phyloP scores from a whole-genome alignment of 169 alveolate species.

The Plasmodium coatneyi region DNA sequence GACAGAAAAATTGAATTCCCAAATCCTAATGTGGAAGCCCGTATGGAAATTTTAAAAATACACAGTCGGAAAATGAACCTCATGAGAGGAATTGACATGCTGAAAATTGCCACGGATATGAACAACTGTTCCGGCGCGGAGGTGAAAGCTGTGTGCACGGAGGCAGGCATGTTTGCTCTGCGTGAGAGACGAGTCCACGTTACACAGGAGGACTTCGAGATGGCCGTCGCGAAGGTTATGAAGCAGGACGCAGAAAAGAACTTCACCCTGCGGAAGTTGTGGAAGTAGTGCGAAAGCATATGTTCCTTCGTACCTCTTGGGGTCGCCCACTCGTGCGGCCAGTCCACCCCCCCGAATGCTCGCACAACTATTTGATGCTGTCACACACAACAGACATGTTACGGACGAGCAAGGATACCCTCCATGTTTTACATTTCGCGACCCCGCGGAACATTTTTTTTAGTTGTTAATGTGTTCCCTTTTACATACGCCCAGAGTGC shows the following conservation, averaged over 20 bases:
- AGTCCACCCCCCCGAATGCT: neutral
- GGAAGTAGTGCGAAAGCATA: constrained; percentile 83
- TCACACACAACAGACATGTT: neutral
- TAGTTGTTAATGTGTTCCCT: neutral
- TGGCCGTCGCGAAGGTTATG: constrained; percentile 97
- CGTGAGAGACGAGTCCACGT: constrained; percentile 99
- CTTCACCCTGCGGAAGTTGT: constrained; percentile 90
- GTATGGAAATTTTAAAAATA: constrained; percentile 96
- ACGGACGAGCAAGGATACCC: neutral
- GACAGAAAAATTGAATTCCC: constrained; percentile 99
- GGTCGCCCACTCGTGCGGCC: neutral
- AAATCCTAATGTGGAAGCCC: constrained; percentile 92
- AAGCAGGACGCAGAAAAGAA: constrained; percentile 94
- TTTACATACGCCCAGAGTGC: neutral
- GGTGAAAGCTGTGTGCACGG: constrained; percentile 99
- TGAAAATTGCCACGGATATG: constrained; percentile 95
- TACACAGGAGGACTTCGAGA: constrained; percentile 98
- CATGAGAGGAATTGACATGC: constrained; percentile 97
- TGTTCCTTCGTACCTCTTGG: neutral
- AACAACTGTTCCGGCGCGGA: constrained; percentile 99
- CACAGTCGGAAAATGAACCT: constrained; percentile 97
- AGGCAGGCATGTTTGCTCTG: constrained; percentile 99
- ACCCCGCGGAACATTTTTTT: neutral
- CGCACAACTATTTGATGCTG: too few species aligned
- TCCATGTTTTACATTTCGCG: neutral